Conservation (phyloP, 2,329 filamentous ascomycete species). For the Colletotrichum endophyticum region DNA sequence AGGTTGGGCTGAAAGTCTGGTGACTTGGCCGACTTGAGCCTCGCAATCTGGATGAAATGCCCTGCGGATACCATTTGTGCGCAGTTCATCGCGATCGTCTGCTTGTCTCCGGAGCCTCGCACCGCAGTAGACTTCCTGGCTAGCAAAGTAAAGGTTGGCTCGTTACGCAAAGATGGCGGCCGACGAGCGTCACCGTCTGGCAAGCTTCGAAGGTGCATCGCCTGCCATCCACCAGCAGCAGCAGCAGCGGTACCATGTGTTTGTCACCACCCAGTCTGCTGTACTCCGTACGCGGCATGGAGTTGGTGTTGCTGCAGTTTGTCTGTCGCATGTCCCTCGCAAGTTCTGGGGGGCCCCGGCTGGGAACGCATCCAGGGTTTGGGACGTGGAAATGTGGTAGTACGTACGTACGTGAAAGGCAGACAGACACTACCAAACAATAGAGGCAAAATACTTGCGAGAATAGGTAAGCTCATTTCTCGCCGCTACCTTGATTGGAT, state of each 20-base stretch:
- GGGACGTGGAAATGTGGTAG: not conserved
- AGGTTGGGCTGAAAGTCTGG: not conserved
- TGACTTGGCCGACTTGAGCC: not conserved
- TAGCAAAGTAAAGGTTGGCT: not conserved
- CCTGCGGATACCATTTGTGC: not conserved
- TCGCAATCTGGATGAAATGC: not conserved
- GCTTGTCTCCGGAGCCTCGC: not conserved
- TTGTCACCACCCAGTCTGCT: not conserved
- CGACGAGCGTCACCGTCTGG: not conserved
- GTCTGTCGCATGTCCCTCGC: not conserved
- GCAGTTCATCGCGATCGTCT: not conserved
- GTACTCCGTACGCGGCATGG: not conserved
- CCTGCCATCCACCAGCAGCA: not conserved
- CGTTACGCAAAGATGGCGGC: not conserved
- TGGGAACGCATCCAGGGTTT: not conserved
- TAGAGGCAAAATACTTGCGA: not conserved
- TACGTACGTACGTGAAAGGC: not conserved
- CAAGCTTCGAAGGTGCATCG: conserved; percentile 6
- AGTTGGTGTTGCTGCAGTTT: conserved; percentile 2
- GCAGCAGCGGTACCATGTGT: not conserved
- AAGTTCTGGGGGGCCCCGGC: not conserved
- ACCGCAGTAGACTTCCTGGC: not conserved
- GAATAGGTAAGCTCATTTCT: not conserved
- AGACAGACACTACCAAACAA: not conserved
- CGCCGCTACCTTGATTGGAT: not conserved